Conservation (phyloP, 73 alveolate genomes). For the Paramecium biaurelia region DNA sequence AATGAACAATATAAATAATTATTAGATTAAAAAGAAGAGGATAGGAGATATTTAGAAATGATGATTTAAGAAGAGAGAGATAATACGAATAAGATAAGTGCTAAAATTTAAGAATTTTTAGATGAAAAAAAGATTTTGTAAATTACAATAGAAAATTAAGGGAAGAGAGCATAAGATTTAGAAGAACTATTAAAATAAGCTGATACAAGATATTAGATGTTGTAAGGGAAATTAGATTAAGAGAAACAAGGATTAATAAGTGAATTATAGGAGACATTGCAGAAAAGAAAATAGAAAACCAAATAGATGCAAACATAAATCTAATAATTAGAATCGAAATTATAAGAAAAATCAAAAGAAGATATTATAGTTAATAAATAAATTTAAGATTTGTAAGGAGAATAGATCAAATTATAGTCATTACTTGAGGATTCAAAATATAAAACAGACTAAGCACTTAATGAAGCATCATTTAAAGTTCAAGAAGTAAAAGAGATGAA, state of each 20-base stretch:
- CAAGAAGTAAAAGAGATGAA: background rate
- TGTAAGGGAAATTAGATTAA: conserved; percentile 3
- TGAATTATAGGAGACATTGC: background rate
- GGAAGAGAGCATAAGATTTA: background rate
- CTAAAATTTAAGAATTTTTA: background rate
- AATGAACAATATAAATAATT: background rate
- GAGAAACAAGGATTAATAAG: background rate
- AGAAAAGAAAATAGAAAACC: background rate
- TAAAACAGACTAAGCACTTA: conserved; percentile 30
- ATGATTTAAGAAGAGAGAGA: background rate
- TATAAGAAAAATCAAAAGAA: background rate
- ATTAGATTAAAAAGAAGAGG: background rate
- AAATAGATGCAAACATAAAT: conserved; percentile 2
- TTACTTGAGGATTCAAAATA: background rate
- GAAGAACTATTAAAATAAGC: background rate
- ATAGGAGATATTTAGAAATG: conserved; percentile 7
- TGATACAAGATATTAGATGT: background rate
- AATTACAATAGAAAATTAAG: background rate
- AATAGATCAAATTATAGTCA: background rate
- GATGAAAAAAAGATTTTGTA: conserved; percentile 29
- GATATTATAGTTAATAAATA: background rate
- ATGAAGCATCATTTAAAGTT: background rate
- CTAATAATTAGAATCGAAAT: background rate
- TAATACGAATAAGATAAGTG: background rate
- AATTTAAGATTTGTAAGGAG: conserved; percentile 27